Evolutionary conservation across 106 monocot genomes (phyloP).

Genomic region (Apostasia ramifera): DNA sequence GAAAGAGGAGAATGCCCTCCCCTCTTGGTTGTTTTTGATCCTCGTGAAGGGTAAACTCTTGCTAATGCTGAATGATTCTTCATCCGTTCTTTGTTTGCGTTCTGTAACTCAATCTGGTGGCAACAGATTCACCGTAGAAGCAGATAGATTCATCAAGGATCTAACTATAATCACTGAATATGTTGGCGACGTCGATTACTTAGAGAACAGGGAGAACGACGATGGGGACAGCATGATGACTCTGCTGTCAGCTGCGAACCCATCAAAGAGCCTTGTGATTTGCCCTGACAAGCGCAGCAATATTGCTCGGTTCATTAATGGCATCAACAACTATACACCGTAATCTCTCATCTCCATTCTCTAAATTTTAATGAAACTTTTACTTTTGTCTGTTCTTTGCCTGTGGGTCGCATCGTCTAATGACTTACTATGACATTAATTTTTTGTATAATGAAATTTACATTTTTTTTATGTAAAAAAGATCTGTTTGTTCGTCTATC

Average conservation of each 20-base stretch:
- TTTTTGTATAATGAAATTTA: background rate
- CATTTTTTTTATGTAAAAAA: background rate
- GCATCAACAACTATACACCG: constrained; percentile 83
- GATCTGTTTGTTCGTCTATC: too few species aligned
- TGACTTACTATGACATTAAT: too few species aligned
- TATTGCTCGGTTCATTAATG: constrained; percentile 84
- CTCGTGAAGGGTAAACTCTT: constrained; percentile 54
- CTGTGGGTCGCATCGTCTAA: too few species aligned
- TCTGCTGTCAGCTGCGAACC: constrained; percentile 46
- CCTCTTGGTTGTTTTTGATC: constrained; percentile 76
- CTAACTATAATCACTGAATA: constrained; percentile 86
- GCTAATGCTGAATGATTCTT: background rate
- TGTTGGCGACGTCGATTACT: constrained; percentile 86
- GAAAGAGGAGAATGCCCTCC: constrained; percentile 82
- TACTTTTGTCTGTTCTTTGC: background rate
- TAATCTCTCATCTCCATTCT: constrained; percentile 18
- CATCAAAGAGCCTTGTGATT: constrained; percentile 75
- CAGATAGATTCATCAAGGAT: constrained; percentile 83
- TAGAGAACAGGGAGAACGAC: constrained; percentile 65
- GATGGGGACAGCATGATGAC: constrained; percentile 99
- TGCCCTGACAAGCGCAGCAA: constrained; percentile 89
- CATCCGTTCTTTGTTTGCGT: background rate
- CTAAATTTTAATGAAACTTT: background rate
- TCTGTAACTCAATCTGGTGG: background rate
- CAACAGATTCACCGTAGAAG: constrained; percentile 85